These are phyloP conservation scores for Terana coerulea DNA, from an alignment of 768 basidiomycete genomes.

Conservation along the genomic window DNA sequence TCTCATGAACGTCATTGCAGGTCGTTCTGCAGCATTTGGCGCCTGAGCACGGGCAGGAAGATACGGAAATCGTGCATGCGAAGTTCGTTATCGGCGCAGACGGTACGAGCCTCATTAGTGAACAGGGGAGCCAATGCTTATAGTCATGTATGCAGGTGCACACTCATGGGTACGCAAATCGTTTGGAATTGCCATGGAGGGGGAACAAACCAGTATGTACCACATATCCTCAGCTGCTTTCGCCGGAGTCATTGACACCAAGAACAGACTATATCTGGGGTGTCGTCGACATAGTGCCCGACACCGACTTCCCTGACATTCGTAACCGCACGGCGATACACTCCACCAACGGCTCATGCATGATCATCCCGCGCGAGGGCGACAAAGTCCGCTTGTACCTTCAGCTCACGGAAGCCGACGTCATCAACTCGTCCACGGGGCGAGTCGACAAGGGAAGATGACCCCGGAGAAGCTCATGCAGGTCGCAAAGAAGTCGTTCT, in stretches of 20 bases:
- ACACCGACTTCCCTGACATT: conserved; percentile 53
- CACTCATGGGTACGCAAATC: conserved; percentile 83
- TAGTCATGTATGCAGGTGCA: conserved; percentile 43
- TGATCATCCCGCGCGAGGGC: conserved; percentile 49
- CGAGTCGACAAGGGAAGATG: conserved; percentile 38
- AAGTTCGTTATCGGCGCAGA: conserved; percentile 76
- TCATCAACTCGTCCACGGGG: conserved; percentile 31
- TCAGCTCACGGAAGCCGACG: conserved; percentile 41
- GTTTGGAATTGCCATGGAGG: conserved; percentile 67
- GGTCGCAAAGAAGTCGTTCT: conserved; percentile 37
- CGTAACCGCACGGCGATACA: conserved; percentile 47
- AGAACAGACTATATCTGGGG: conserved; percentile 75
- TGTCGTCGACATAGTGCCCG: conserved; percentile 57
- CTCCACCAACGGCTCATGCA: conserved; percentile 45
- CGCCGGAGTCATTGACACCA: not conserved
- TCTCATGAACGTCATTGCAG: conserved; percentile 24
- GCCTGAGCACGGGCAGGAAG: conserved; percentile 28
- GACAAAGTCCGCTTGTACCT: conserved; percentile 49
- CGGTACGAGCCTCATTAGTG: conserved; percentile 35
- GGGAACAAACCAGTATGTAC: conserved; percentile 53
- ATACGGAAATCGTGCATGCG: conserved; percentile 55
- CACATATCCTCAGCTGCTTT: not conserved
- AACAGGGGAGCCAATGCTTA: not conserved
- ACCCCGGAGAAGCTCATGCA: conserved; percentile 37
- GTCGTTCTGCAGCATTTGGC: conserved; percentile 43